Evolutionary conservation across 2,329 filamentous ascomycete genomes (phyloP).

Genomic region (Pyricularia sp.): DNA sequence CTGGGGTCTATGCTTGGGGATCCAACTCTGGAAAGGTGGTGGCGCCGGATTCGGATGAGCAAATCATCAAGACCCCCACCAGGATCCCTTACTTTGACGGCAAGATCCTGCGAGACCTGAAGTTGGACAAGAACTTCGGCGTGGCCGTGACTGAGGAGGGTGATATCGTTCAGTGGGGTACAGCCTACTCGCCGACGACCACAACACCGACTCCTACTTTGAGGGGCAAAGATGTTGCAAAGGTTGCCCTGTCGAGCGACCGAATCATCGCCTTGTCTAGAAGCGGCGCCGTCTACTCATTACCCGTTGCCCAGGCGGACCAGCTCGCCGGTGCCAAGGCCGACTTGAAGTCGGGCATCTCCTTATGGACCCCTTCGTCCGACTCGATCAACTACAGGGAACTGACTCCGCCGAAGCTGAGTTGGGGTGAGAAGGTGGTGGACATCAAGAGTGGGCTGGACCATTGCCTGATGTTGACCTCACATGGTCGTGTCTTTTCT

Average conservation of each 20-base stretch:
- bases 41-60: slow-evolving; percentile 71
- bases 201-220: slow-evolving; percentile 62
- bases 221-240: slow-evolving; percentile 69
- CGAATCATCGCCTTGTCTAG: slow-evolving; percentile 67
- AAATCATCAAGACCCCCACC: slow-evolving; percentile 68
- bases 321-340: slow-evolving; percentile 54
- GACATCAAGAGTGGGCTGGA: slow-evolving; percentile 73
- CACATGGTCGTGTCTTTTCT: slow-evolving; percentile 76
- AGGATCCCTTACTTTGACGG: slow-evolving; percentile 77
- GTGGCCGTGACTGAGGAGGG: slow-evolving; percentile 82
- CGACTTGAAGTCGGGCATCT: slow-evolving; percentile 54
- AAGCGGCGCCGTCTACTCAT: slow-evolving; percentile 72
- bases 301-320: slow-evolving; percentile 67
- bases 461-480: slow-evolving; percentile 79
- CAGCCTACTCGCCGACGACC: slow-evolving; percentile 46
- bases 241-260: slow-evolving; percentile 70
- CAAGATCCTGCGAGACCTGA: slow-evolving; percentile 75
- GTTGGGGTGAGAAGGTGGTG: slow-evolving; percentile 62
- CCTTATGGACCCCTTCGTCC: slow-evolving; percentile 52
- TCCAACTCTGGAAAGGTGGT: slow-evolving; percentile 79
- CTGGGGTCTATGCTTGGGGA: slow-evolving; percentile 91
- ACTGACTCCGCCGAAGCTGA: slow-evolving; percentile 55
- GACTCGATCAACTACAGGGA: slow-evolving; percentile 57
- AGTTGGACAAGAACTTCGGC: slow-evolving; percentile 72
- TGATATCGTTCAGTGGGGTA: slow-evolving; percentile 87